Evolutionary conservation across 208 protist genomes (phyloP), one percentile per base, ranked within the genome.

Genomic region (Trypanosoma conorhini): DNA sequence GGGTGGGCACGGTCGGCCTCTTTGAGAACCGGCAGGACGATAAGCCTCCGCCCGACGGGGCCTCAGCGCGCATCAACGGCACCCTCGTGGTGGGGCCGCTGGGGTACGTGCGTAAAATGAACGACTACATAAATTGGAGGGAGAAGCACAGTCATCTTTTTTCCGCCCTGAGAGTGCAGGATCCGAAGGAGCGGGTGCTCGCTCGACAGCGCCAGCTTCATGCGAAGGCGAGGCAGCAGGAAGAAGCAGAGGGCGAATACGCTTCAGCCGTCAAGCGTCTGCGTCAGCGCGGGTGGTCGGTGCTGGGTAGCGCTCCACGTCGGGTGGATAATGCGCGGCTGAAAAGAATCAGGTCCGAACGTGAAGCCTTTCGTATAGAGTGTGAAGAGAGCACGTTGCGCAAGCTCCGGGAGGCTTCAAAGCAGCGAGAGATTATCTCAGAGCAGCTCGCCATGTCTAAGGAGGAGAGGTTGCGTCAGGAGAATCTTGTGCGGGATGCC

Each of bases 1-100:
- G 85, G 22, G 38, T 82, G 1, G 85, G 85, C 51, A 90, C 85
- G 10, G 80, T 84, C 30, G 85, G 85, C 10, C 72, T 90, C 5
- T 82, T 80, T 68, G 74, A 71, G 26, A 52, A 33, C 31, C 4
- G 52, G 10, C 26, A 22, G 9, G 0, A 59, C 21, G 33, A 62
- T 10, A 26, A 26, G 17, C 13, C 28, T 33, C 19, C 40, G n/a
- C 56, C 62, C 5, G n/a, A 51, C 30, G 59, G 54, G 1, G 60
- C 58, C 24, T 40, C n/a, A 3, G 74, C 51, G 40, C 33, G 30
- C 35, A 42, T 72, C 26, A 66, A 67, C 40, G 66, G 66, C 24
- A 24, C 61, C 10, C 7, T 57, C 10, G 50, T 70, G 8, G 54
- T 67, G 17, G 55, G 40, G 4, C 31, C 59, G 26, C 9, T 31